Evolutionary conservation across 2,329 filamentous ascomycete species (phyloP).

Genomic region (Pseudohalonectria lignicola): DNA sequence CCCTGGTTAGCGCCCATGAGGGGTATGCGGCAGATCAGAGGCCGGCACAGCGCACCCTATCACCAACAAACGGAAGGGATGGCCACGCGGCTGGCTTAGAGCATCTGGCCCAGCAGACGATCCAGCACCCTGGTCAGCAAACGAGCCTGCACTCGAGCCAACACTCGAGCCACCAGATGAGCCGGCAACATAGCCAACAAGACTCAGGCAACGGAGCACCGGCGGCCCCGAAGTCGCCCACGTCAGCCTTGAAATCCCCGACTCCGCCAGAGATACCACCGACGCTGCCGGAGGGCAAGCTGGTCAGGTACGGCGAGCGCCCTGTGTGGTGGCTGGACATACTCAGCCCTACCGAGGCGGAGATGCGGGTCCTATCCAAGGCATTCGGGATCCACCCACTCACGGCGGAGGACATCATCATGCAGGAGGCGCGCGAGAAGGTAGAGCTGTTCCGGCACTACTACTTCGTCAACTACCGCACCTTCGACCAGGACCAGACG

Average conservation of each 20-base stretch:
- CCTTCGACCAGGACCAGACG: slow-evolving; percentile 87
- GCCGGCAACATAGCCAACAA: no score
- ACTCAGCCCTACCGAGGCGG: slow-evolving; percentile 77
- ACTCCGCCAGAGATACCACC: no score
- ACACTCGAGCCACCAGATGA: background rate
- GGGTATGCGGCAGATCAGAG: no score
- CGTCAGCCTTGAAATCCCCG: no score
- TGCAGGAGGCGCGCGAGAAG: slow-evolving; percentile 95
- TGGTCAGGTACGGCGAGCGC: slow-evolving; percentile 56
- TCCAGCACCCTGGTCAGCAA: no score
- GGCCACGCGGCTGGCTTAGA: background rate
- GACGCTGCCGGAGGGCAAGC: slow-evolving; percentile 16
- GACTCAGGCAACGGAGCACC: background rate
- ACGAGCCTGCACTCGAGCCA: background rate
- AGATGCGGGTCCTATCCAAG: slow-evolving; percentile 91
- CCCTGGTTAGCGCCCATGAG: no score
- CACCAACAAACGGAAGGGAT: background rate
- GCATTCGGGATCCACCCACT: slow-evolving; percentile 93
- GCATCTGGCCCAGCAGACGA: background rate
- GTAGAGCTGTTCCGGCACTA: slow-evolving; percentile 96
- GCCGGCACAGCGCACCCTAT: background rate
- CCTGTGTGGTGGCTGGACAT: slow-evolving; percentile 98
- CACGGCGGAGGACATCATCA: slow-evolving; percentile 92
- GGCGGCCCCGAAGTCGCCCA: slow-evolving; percentile 21
- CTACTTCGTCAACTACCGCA: slow-evolving; percentile 97